Evolutionary conservation across 352 stramenopile species (phyloP).

Genomic region (Hyphochytrium catenoides): DNA sequence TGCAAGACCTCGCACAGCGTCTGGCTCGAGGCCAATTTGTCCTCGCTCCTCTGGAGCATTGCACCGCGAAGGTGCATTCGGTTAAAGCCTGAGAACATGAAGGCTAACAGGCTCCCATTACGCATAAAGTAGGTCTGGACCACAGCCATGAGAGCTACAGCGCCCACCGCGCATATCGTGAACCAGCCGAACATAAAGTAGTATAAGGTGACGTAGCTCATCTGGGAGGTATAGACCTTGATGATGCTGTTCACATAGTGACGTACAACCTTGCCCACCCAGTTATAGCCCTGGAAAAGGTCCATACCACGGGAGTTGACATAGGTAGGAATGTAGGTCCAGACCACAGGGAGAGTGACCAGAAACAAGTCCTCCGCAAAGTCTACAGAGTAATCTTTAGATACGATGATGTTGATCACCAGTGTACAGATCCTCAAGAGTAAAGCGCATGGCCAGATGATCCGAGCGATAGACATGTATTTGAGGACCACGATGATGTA

Average conservation of each 20-base stretch:
- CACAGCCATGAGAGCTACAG: too few relatives aligned
- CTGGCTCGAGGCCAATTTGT: too few relatives aligned
- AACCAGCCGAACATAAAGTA: background rate
- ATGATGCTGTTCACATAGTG: conserved; percentile 3
- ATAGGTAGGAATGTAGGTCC: conserved; percentile 2
- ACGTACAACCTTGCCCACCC: background rate
- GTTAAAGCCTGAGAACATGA: too few relatives aligned
- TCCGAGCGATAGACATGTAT: conserved; percentile 3
- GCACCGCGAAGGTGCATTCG: too few relatives aligned
- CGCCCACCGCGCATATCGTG: too few relatives aligned
- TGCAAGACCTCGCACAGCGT: too few relatives aligned
- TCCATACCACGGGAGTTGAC: background rate
- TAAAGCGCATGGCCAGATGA: conserved; percentile 3
- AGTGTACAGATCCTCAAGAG: background rate
- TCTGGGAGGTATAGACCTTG: conserved; percentile 2
- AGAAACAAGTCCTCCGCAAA: conserved; percentile 4
- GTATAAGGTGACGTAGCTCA: background rate
- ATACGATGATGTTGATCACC: background rate
- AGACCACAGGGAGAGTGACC: background rate
- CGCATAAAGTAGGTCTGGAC: too few relatives aligned
- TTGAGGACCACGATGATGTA: background rate
- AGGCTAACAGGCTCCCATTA: too few relatives aligned
- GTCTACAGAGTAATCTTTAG: background rate
- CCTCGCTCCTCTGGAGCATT: too few relatives aligned
- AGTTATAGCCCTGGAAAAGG: conserved; percentile 4